phyloP scores from a whole-genome alignment of 768 basidiomycete species.

The Suillus plorans region DNA sequence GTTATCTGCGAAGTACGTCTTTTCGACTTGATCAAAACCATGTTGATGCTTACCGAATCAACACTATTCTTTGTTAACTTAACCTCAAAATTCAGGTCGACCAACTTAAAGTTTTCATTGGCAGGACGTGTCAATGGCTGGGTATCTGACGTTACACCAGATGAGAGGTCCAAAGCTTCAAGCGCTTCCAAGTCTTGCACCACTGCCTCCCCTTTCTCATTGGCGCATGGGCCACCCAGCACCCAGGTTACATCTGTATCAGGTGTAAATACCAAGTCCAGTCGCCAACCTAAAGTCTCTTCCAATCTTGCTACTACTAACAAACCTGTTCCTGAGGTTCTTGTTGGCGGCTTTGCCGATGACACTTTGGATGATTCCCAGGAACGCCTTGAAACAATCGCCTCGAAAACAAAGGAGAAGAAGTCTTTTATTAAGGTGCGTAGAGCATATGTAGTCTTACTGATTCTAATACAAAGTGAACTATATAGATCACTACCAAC shows the following conservation, averaged over 20 bases:
- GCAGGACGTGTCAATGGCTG: neutral
- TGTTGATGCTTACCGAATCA: slow-evolving; percentile 10
- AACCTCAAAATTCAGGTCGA: neutral
- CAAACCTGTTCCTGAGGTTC: too few relatives aligned
- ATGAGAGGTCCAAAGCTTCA: neutral
- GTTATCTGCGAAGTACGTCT: neutral
- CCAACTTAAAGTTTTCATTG: neutral
- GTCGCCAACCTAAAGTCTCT: neutral
- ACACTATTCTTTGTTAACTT: slow-evolving; percentile 8
- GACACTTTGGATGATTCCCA: too few relatives aligned
- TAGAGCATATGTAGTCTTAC: too few relatives aligned
- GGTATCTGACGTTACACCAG: neutral
- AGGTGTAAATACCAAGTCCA: neutral
- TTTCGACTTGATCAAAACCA: neutral
- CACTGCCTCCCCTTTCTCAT: neutral
- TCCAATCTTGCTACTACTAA: neutral
- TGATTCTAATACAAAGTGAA: too few relatives aligned
- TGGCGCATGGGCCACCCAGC: neutral
- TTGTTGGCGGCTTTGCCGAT: too few relatives aligned
- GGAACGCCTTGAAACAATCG: too few relatives aligned
- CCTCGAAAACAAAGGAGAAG: too few relatives aligned
- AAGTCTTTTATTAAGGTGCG: too few relatives aligned
- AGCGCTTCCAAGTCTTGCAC: neutral
- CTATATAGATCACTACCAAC: too few relatives aligned
- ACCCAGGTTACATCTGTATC: neutral